Conservation (phyloP, 2,329 filamentous ascomycete species). For the Nigrograna mackinnonii region DNA sequence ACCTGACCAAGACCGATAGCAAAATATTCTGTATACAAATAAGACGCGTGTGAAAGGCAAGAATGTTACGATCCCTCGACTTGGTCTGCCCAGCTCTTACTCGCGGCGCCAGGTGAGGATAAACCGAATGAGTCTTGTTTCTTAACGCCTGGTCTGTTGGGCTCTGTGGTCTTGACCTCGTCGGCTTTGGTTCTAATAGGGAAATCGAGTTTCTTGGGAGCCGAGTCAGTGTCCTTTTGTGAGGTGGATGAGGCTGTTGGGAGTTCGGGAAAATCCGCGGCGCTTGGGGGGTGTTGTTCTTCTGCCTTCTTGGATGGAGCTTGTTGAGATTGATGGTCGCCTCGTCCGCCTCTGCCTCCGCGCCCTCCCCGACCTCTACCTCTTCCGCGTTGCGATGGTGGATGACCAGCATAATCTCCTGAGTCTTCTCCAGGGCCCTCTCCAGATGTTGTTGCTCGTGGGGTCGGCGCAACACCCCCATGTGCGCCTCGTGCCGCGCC, state of each 20-base stretch:
- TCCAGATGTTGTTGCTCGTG: neutral
- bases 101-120: conserved; percentile 29
- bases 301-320: conserved; percentile 15
- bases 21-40: no score
- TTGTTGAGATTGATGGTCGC: conserved; percentile 22
- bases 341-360: conserved; percentile 36
- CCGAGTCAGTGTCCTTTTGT: conserved; percentile 7
- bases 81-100: conserved; percentile 51
- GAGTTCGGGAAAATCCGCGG: conserved; percentile 52
- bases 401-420: conserved; percentile 10
- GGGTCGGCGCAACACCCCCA: conserved; percentile 47
- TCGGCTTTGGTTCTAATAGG: conserved; percentile 27
- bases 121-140: conserved; percentile 38
- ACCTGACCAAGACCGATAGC: no score
- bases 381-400: conserved; percentile 14
- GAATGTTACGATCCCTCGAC: conserved; percentile 38
- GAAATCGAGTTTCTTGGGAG: conserved; percentile 33
- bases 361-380: conserved; percentile 33
- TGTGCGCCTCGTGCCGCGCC: conserved; percentile 55
- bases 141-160: conserved; percentile 26
- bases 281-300: conserved; percentile 35
- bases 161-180: conserved; percentile 21
- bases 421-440: neutral
- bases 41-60: no score
- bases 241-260: conserved; percentile 24